Conservation (phyloP, 2,329 filamentous ascomycete species). For the Rutstroemia sydowiana region DNA sequence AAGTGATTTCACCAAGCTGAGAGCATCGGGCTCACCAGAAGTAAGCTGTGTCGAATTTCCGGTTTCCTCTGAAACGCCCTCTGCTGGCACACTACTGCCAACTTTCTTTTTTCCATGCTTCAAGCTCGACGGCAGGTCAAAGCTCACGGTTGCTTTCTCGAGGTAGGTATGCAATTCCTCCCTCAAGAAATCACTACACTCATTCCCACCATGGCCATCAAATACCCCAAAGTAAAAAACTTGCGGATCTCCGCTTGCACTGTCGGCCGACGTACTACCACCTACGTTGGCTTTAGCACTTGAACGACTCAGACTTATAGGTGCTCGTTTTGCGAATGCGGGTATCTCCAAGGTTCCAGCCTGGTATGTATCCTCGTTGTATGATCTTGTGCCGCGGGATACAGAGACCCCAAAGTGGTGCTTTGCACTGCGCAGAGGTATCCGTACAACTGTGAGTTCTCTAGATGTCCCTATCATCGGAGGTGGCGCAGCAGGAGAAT, state of each 20-base stretch:
- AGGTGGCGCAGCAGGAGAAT: constrained; percentile 50
- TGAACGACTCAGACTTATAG: constrained; percentile 46
- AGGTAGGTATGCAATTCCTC: constrained; percentile 85
- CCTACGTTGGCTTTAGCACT: constrained; percentile 27
- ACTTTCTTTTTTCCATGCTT: constrained; percentile 40
- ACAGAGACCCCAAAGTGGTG: constrained; percentile 85
- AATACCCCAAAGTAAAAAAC: constrained; percentile 98
- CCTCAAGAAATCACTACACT: constrained; percentile 80
- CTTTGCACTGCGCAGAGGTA: constrained; percentile 86
- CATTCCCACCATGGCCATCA: constrained; percentile 85
- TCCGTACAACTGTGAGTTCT: constrained; percentile 89
- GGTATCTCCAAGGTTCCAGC: constrained; percentile 90
- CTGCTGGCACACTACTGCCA: constrained; percentile 45
- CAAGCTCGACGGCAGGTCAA: constrained; percentile 72
- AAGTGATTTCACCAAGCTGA: constrained; percentile 62
- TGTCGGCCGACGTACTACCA: constrained; percentile 60
- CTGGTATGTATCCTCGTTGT: constrained; percentile 93
- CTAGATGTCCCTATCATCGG: constrained; percentile 53
- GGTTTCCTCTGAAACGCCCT: constrained; percentile 44
- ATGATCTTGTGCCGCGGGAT: constrained; percentile 72
- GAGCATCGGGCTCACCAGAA: constrained; percentile 48
- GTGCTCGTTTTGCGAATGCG: constrained; percentile 79
- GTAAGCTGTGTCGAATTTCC: constrained; percentile 32
- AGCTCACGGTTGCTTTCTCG: constrained; percentile 69
- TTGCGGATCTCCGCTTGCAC: constrained; percentile 80